Evolutionary conservation across 495 filamentous ascomycete genomes (phyloP).

Genomic region (Astrothelium macrocarpum): DNA sequence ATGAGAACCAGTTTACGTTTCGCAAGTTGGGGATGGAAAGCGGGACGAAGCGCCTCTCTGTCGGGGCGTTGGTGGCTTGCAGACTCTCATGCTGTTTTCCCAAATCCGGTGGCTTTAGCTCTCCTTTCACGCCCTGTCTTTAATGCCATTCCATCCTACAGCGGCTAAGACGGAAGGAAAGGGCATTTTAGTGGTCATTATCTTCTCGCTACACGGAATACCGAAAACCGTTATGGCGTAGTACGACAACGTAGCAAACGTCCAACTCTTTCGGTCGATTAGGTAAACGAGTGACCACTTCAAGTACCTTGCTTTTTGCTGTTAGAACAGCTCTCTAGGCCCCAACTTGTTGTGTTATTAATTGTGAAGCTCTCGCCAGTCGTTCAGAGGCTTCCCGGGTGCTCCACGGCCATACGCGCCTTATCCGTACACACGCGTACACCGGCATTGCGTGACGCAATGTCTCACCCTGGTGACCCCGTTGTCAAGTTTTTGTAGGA

Average conservation of each 20-base stretch:
- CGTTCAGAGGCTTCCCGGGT: background rate
- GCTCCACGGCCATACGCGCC: background rate
- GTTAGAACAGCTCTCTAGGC: too few relatives aligned
- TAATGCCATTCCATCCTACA: background rate
- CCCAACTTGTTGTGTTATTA: too few relatives aligned
- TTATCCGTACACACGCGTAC: background rate
- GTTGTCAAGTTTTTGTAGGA: background rate
- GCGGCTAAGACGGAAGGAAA: background rate
- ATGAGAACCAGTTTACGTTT: background rate
- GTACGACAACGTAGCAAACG: too few relatives aligned
- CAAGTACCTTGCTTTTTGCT: too few relatives aligned
- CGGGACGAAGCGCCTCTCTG: background rate
- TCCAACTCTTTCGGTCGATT: too few relatives aligned
- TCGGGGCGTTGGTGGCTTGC: background rate
- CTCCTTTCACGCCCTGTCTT: background rate
- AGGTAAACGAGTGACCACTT: too few relatives aligned
- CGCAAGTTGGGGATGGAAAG: background rate
- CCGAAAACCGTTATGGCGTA: too few relatives aligned
- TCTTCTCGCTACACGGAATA: background rate
- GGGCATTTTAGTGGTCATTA: background rate
- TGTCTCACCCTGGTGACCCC: background rate
- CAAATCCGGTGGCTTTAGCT: background rate
- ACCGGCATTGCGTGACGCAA: background rate
- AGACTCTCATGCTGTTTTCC: background rate
- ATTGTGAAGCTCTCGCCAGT: background rate